A percentile compares a stretch with the other conserved stretches of the same genome.
Conservation (phyloP, 2,329 filamentous ascomycete genomes). For the Iodosphaeria phyllophila region DNA sequence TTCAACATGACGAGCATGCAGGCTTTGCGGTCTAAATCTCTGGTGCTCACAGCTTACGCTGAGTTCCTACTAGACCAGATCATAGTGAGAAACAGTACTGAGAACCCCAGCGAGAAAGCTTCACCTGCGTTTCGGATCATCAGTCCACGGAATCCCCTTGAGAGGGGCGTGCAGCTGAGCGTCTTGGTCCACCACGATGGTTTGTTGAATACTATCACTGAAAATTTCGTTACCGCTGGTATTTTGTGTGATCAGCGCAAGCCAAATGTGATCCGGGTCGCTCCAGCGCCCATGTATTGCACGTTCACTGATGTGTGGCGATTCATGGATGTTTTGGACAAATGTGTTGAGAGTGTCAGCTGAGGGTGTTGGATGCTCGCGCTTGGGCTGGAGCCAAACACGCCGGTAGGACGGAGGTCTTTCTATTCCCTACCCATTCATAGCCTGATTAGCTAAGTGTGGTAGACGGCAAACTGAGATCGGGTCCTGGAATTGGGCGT, state of each 20-base stretch:
- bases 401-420: no score
- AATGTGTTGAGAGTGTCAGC: no score
- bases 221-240: constrained; percentile 44
- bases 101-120: constrained; percentile 3
- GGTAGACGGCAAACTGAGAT: no score
- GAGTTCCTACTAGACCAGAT: constrained; percentile 42
- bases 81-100: constrained; percentile 11
- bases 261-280: constrained; percentile 69
- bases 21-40: constrained; percentile 48
- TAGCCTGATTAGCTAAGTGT: no score
- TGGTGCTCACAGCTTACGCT: constrained; percentile 59
- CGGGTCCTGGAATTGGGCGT: no score
- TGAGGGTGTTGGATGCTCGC: no score
- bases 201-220: constrained; percentile 48
- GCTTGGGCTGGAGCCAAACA: no score
- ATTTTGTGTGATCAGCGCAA: constrained; percentile 70
- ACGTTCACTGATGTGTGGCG: constrained; percentile 51
- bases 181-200: constrained; percentile 48
- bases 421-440: no score
- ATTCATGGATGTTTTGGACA: constrained; percentile 28
- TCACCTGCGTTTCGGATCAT: constrained; percentile 37
- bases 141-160: constrained; percentile 47
- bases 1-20: constrained; percentile 56
- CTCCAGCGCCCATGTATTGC: constrained; percentile 73
- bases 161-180: constrained; percentile 66